Conservation (phyloP, 345 rosid species). For the Laguncularia racemosa region DNA sequence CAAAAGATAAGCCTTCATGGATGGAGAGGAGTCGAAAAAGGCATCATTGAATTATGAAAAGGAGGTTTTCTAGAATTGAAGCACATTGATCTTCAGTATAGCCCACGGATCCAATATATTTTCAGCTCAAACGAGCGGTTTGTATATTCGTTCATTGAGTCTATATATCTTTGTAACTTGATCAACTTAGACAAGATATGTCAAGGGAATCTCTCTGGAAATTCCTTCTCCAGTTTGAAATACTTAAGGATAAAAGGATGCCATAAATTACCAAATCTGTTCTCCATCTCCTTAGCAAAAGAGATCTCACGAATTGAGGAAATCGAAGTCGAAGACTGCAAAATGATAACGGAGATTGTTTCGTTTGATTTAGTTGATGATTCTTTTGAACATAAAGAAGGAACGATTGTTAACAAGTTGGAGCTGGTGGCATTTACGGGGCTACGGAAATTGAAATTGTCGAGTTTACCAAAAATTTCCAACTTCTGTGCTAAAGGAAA, state of each 20-base stretch:
- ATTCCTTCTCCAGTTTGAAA: slow-evolving; percentile 10
- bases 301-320: slow-evolving; percentile 6
- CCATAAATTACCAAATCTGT: slow-evolving; percentile 8
- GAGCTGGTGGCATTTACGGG: too few relatives aligned
- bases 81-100: slow-evolving; percentile 4
- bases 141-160: neutral
- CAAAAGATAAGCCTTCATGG: slow-evolving; percentile 10
- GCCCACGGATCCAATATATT: neutral
- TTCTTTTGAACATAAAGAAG: too few relatives aligned
- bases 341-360: slow-evolving; percentile 6
- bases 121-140: slow-evolving; percentile 4
- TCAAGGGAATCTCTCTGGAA: neutral
- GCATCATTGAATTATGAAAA: slow-evolving; percentile 3
- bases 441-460: too few relatives aligned
- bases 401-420: too few relatives aligned
- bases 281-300: slow-evolving; percentile 6
- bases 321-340: slow-evolving; percentile 1
- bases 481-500: too few relatives aligned
- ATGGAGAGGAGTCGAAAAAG: slow-evolving; percentile 1
- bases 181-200: slow-evolving; percentile 10
- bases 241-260: slow-evolving; percentile 4
- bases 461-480: too few relatives aligned
- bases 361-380: too few relatives aligned
- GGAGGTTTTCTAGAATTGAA: slow-evolving; percentile 13
- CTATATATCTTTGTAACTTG: neutral